Conservation (phyloP, 116 monocot genomes). For the Dioscorea cayenensis region DNA sequence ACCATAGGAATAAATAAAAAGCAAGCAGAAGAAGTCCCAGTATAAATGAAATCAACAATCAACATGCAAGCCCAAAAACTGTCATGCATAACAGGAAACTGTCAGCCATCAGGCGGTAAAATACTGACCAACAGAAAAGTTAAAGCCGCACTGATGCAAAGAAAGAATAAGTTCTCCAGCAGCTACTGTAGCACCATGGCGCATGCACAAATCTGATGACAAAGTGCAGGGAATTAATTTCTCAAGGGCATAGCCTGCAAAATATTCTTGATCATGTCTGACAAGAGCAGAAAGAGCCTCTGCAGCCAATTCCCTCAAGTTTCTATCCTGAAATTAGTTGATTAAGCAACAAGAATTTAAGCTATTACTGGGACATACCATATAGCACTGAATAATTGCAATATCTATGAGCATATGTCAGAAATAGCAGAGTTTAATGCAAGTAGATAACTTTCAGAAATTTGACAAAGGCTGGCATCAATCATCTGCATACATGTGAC, state of each 20-base stretch:
- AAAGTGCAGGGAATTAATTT: conserved; percentile 69
- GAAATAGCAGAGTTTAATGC: too few species aligned
- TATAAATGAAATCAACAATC: not conserved
- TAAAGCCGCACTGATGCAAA: conserved; percentile 60
- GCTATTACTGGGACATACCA: too few species aligned
- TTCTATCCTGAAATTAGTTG: conserved; percentile 54
- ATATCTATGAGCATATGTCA: too few species aligned
- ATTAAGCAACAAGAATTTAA: not conserved
- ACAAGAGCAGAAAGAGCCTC: conserved; percentile 78
- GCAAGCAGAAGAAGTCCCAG: not conserved
- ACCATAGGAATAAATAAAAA: not conserved
- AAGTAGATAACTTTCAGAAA: too few species aligned
- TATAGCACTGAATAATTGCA: too few species aligned
- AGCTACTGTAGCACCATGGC: conserved; percentile 95
- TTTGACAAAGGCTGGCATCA: too few species aligned
- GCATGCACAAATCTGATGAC: conserved; percentile 79
- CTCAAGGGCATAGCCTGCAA: conserved; percentile 55
- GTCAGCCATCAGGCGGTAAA: not conserved
- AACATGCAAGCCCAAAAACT: not conserved
- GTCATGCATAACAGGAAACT: not conserved
- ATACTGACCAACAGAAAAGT: conserved; percentile 54
- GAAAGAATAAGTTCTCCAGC: conserved; percentile 69
- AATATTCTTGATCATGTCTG: conserved; percentile 78
- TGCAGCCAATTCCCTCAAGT: conserved; percentile 76
- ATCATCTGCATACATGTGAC: too few species aligned